A percentile compares a stretch with the other conserved stretches of the same genome.
These are phyloP conservation scores for Pseudogymnoascus pannorum DNA, from an alignment of 2,329 filamentous ascomycete genomes.

Conservation along the genomic window DNA sequence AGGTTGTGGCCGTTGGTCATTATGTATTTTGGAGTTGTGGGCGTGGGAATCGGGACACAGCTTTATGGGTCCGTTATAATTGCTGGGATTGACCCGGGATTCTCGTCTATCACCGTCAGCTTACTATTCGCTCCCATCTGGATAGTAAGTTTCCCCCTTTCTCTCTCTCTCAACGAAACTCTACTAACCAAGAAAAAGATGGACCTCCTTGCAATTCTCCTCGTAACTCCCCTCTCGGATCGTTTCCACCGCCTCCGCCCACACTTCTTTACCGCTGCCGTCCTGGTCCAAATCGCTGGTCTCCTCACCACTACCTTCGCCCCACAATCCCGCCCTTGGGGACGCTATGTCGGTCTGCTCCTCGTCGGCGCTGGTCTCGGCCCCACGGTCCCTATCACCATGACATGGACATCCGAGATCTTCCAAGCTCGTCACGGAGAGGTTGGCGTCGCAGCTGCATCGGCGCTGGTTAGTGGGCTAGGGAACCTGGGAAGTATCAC, in stretches of 20 bases:
- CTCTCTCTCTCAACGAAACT: neutral
- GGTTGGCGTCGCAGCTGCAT: slow-evolving; percentile 80
- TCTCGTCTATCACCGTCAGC: slow-evolving; percentile 69
- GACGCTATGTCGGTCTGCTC: slow-evolving; percentile 79
- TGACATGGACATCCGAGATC: slow-evolving; percentile 88
- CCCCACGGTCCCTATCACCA: slow-evolving; percentile 84
- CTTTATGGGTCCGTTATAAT: slow-evolving; percentile 86
- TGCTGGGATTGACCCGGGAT: slow-evolving; percentile 62
- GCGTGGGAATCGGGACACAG: slow-evolving; percentile 84
- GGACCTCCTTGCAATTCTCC: slow-evolving; percentile 80
- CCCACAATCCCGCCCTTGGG: slow-evolving; percentile 60
- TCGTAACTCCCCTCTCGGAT: slow-evolving; percentile 79
- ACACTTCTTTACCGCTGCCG: slow-evolving; percentile 71
- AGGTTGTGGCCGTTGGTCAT: slow-evolving; percentile 76
- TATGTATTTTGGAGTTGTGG: slow-evolving; percentile 95
- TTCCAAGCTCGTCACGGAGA: slow-evolving; percentile 87
- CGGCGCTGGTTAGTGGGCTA: slow-evolving; percentile 76
- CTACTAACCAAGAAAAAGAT: slow-evolving; percentile 44
- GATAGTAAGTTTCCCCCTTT: slow-evolving; percentile 53
- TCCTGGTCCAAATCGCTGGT: slow-evolving; percentile 72
- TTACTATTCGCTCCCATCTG: slow-evolving; percentile 85
- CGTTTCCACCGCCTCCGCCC: slow-evolving; percentile 75
- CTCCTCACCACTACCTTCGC: slow-evolving; percentile 74
- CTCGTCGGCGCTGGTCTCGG: slow-evolving; percentile 87
- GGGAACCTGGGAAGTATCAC: slow-evolving; percentile 81